A percentile compares a stretch with the other conserved stretches of the same genome.
These are phyloP conservation scores for Erysimum cheiranthoides DNA, from an alignment of 345 rosid genomes.

Conservation along the genomic window DNA sequence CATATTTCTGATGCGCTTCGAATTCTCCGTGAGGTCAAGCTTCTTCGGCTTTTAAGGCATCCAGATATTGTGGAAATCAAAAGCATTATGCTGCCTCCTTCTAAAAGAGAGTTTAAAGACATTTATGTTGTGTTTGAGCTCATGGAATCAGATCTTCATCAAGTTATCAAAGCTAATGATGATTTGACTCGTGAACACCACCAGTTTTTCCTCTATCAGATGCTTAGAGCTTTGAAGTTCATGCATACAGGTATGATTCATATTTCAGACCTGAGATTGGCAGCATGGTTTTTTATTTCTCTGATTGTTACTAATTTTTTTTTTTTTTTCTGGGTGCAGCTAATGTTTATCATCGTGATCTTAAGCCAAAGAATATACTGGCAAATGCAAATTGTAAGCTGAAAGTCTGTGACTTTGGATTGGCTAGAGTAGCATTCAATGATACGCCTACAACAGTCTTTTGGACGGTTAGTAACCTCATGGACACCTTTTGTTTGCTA, in stretches of 20 bases:
- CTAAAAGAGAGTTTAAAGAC: constrained; percentile 92
- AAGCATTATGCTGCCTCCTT: constrained; percentile 92
- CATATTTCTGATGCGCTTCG: constrained; percentile 89
- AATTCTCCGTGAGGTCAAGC: constrained; percentile 88
- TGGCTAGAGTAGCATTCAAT: constrained; percentile 87
- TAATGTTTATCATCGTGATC: constrained; percentile 94
- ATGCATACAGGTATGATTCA: constrained; percentile 79
- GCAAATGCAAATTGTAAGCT: constrained; percentile 98
- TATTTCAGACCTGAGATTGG: not conserved
- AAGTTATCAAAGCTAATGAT: constrained; percentile 96
- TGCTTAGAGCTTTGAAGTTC: constrained; percentile 92
- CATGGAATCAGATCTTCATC: constrained; percentile 99
- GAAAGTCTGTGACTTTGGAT: constrained; percentile 94
- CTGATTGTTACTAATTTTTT: not conserved
- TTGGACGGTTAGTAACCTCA: constrained; percentile 76
- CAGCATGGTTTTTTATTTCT: not conserved
- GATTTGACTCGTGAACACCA: constrained; percentile 96
- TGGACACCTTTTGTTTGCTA: not conserved
- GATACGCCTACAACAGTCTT: constrained; percentile 87
- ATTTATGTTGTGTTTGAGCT: constrained; percentile 96
- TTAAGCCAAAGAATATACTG: constrained; percentile 94
- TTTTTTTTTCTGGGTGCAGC: constrained; percentile 53
- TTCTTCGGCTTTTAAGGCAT: constrained; percentile 82
- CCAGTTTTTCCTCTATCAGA: constrained; percentile 94
- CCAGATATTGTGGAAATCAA: constrained; percentile 97